A percentile compares a stretch with the other conserved stretches of the same genome.
phyloP scores from a whole-genome alignment of 2,329 filamentous ascomycete species.

The Blumeria hordei region DNA sequence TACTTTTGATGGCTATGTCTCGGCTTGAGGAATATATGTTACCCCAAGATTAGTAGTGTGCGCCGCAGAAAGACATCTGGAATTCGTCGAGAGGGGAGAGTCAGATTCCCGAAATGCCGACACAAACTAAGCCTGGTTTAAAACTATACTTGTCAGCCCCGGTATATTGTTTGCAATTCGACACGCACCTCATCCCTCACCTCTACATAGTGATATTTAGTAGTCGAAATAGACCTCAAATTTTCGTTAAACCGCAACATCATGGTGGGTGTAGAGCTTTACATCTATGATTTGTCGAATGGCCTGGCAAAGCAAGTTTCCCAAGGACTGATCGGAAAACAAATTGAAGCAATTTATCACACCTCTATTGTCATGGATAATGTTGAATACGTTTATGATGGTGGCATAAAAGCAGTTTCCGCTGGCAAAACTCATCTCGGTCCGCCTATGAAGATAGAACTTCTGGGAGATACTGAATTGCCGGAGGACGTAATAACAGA shows the following conservation, averaged over 20 bases:
- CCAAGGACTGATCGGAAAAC: conserved; percentile 31
- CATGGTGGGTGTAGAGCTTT: conserved; percentile 49
- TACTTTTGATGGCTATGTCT: no score
- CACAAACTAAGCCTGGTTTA: no score
- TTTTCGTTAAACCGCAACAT: not conserved
- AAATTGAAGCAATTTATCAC: conserved; percentile 86
- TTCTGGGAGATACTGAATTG: conserved; percentile 53
- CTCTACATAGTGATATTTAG: not conserved
- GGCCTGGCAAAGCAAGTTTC: conserved; percentile 26
- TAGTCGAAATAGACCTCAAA: not conserved
- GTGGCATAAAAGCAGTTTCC: conserved; percentile 57
- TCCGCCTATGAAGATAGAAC: conserved; percentile 49
- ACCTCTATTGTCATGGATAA: conserved; percentile 67
- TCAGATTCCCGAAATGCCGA: no score
- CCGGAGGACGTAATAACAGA: conserved; percentile 64
- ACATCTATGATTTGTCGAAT: conserved; percentile 55
- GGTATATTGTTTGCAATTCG: no score
- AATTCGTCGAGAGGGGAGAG: no score
- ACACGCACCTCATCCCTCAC: not conserved
- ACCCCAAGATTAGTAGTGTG: no score
- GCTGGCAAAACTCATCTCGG: conserved; percentile 77
- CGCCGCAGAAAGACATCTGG: no score
- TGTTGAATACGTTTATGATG: conserved; percentile 80
- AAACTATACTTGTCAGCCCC: no score
- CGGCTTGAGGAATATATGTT: no score